Evolutionary conservation across 164 flowering plant genomes (phyloP).

Genomic region (Brasenia schreberi): DNA sequence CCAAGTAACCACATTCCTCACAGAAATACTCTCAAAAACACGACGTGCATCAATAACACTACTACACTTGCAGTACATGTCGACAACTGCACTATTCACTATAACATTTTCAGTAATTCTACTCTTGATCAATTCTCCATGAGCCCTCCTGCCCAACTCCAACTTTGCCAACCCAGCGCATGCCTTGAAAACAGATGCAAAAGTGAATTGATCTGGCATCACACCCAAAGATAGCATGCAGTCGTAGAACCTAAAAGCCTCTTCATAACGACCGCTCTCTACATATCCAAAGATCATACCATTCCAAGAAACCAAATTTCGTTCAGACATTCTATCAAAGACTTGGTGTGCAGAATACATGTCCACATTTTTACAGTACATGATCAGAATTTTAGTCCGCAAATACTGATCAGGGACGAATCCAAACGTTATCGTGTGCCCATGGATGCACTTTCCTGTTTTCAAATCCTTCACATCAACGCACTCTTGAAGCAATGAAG

Average conservation of each 20-base stretch:
- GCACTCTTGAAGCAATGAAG: slow-evolving; percentile 72
- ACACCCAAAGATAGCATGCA: slow-evolving; percentile 42
- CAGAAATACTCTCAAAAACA: slow-evolving; percentile 33
- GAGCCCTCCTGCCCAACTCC: slow-evolving; percentile 56
- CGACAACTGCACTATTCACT: slow-evolving; percentile 63
- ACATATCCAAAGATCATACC: slow-evolving; percentile 64
- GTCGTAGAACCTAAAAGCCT: slow-evolving; percentile 35
- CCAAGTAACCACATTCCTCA: slow-evolving; percentile 68
- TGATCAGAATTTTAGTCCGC: slow-evolving; percentile 47
- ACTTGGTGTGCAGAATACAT: slow-evolving; percentile 32
- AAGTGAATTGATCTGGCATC: slow-evolving; percentile 68
- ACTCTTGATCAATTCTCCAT: slow-evolving; percentile 51
- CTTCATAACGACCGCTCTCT: slow-evolving; percentile 43
- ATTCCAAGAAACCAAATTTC: slow-evolving; percentile 57
- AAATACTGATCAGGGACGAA: slow-evolving; percentile 35
- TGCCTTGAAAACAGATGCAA: slow-evolving; percentile 64
- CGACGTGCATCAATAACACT: slow-evolving; percentile 33
- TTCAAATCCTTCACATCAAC: slow-evolving; percentile 37
- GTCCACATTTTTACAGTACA: slow-evolving; percentile 54
- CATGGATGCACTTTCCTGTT: slow-evolving; percentile 46
- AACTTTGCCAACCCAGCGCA: slow-evolving; percentile 50
- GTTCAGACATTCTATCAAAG: slow-evolving; percentile 23
- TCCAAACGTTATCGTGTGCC: slow-evolving; percentile 57
- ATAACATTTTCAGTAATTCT: slow-evolving; percentile 42
- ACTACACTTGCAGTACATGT: slow-evolving; percentile 81